phyloP scores from a whole-genome alignment of 2,329 filamentous ascomycete genomes.

The Phialophora verrucosa region DNA sequence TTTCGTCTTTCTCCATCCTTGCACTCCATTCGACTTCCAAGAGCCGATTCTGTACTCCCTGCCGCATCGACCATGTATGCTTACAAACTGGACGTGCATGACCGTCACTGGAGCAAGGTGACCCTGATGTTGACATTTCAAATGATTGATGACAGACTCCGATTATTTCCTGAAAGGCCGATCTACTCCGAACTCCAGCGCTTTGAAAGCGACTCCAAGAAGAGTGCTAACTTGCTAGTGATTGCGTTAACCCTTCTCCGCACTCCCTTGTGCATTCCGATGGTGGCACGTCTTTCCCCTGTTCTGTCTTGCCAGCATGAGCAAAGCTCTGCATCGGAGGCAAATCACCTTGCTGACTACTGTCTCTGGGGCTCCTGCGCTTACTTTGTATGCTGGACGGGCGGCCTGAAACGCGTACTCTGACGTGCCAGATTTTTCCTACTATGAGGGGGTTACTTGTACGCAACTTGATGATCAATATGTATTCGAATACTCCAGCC shows the following conservation, averaged over 20 bases:
- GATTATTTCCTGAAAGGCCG: background rate
- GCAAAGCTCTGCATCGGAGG: background rate
- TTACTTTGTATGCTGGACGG: background rate
- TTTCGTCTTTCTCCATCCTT: background rate
- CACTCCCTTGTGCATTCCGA: background rate
- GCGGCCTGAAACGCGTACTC: background rate
- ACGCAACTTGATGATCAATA: background rate
- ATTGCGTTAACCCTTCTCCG: background rate
- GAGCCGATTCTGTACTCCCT: too few species aligned
- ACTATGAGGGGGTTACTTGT: background rate
- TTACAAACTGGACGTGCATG: background rate
- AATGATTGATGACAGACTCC: background rate
- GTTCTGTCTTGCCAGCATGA: background rate
- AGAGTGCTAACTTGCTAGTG: background rate
- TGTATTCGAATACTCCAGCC: background rate
- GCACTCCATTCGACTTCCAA: too few species aligned
- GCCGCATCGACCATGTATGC: background rate
- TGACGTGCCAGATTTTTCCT: background rate
- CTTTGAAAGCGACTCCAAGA: background rate
- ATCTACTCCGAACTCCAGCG: background rate
- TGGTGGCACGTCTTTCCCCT: background rate
- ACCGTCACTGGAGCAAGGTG: background rate
- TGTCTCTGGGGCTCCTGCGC: background rate
- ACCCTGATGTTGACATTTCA: background rate
- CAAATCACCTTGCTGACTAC: background rate